phyloP scores from a whole-genome alignment of 352 stramenopile genomes.

The Halophytophthora polymorphica region DNA sequence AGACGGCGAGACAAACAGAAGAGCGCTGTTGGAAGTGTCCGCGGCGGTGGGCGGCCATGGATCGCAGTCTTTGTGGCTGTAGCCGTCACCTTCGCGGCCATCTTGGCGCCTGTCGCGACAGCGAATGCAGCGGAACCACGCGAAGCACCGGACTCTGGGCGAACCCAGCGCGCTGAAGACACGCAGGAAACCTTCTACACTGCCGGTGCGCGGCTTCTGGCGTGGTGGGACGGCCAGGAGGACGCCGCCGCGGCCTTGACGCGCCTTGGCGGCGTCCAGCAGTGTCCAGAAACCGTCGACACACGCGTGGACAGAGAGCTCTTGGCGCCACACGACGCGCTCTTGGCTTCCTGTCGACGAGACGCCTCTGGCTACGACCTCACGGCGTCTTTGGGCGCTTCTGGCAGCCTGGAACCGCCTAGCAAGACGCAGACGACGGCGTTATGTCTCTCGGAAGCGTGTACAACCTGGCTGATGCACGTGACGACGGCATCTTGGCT shows the following conservation, averaged over 20 bases:
- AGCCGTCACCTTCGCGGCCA: too few relatives aligned
- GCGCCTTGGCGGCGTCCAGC: slow-evolving; percentile 18
- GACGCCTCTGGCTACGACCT: slow-evolving; percentile 19
- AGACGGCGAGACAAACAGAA: too few relatives aligned
- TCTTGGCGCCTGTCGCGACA: too few relatives aligned
- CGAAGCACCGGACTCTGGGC: neutral
- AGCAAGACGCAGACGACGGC: slow-evolving; percentile 17
- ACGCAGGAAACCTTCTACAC: slow-evolving; percentile 2
- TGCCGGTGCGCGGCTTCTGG: slow-evolving; percentile 17
- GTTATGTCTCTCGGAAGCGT: slow-evolving; percentile 24
- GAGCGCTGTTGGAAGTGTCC: too few relatives aligned
- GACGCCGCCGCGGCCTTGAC: slow-evolving; percentile 13
- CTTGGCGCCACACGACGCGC: slow-evolving; percentile 5
- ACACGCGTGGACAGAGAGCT: slow-evolving; percentile 21
- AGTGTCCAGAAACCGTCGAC: slow-evolving; percentile 28
- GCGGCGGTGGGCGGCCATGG: too few relatives aligned
- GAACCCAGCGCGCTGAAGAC: slow-evolving; percentile 11
- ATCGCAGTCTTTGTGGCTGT: too few relatives aligned
- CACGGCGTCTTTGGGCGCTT: slow-evolving; percentile 10
- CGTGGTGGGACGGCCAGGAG: slow-evolving; percentile 12
- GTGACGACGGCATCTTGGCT: slow-evolving; percentile 18
- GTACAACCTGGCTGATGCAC: slow-evolving; percentile 17
- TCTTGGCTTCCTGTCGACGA: slow-evolving; percentile 12
- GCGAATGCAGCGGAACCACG: neutral
- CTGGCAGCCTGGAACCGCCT: slow-evolving; percentile 6